A percentile compares a stretch with the other conserved stretches of the same genome.
These are phyloP conservation scores for Trametes maxima DNA, from an alignment of 768 basidiomycete genomes.

Conservation along the genomic window DNA sequence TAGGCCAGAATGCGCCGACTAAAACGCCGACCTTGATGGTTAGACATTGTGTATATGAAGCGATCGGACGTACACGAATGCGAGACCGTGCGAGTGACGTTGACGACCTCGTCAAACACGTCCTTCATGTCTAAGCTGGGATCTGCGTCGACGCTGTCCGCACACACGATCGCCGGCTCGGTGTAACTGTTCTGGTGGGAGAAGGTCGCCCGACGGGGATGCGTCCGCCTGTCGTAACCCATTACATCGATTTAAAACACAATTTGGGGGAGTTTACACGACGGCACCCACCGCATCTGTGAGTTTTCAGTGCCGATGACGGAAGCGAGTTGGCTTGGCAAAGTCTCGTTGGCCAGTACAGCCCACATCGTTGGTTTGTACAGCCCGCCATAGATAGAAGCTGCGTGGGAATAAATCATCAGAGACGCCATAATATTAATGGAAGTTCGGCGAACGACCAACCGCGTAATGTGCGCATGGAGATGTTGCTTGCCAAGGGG, in stretches of 20 bases:
- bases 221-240: background rate
- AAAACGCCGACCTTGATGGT: background rate
- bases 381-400: background rate
- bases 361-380: slow-evolving; percentile 12
- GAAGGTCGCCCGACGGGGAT: background rate
- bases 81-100: slow-evolving; percentile 8
- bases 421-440: too few relatives aligned
- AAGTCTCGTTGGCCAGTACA: background rate
- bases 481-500: slow-evolving; percentile 1
- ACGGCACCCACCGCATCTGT: too few relatives aligned
- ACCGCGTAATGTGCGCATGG: slow-evolving; percentile 7
- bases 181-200: slow-evolving; percentile 12
- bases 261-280: too few relatives aligned
- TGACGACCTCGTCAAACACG: slow-evolving; percentile 19
- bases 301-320: background rate
- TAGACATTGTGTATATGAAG: background rate
- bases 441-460: background rate
- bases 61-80: slow-evolving; percentile 5
- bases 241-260: too few relatives aligned
- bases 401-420: background rate
- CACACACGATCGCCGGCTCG: slow-evolving; percentile 15
- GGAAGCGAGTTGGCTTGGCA: background rate
- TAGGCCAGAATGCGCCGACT: slow-evolving; percentile 18
- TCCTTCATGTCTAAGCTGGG: slow-evolving; percentile 2
- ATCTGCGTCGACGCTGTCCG: slow-evolving; percentile 18